A percentile compares a stretch with the other conserved stretches of the same genome.
Conservation (phyloP, 2,329 filamentous ascomycete genomes). For the Paecilomyces sp. region DNA sequence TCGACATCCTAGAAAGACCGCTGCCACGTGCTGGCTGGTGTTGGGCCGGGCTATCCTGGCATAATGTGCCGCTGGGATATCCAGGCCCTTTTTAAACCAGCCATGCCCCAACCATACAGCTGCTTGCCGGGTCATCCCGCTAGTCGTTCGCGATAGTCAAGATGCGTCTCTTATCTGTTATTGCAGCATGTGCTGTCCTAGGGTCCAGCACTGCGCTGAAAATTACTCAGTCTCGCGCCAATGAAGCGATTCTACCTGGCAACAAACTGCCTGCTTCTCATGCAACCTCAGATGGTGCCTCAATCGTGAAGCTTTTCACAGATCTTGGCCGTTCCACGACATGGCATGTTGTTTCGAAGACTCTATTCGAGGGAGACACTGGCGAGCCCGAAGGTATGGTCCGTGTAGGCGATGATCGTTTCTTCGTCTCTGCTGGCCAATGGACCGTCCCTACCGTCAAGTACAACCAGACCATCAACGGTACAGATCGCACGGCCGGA, state of each 20-base stretch:
- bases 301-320: slow-evolving; percentile 34
- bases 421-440: slow-evolving; percentile 40
- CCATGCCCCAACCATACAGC: background rate
- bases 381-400: slow-evolving; percentile 46
- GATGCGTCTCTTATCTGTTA: slow-evolving; percentile 8
- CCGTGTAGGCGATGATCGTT: slow-evolving; percentile 36
- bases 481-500: slow-evolving; percentile 47
- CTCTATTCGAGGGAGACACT: slow-evolving; percentile 39
- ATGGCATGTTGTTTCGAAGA: slow-evolving; percentile 37
- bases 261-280: slow-evolving; percentile 16
- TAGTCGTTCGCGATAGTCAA: background rate
- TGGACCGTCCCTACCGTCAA: slow-evolving; percentile 35
- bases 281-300: slow-evolving; percentile 11
- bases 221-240: slow-evolving; percentile 9
- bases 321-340: slow-evolving; percentile 38
- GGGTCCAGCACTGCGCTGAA: slow-evolving; percentile 6
- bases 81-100: background rate
- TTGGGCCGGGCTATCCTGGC: background rate
- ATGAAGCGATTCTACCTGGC: slow-evolving; percentile 14
- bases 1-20: background rate
- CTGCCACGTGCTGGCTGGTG: background rate
- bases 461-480: slow-evolving; percentile 53
- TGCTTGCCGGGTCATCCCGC: background rate
- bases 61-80: background rate
- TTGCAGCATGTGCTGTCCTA: slow-evolving; percentile 5